Percentiles rank a stretch among this genome's conserved stretches.
These are phyloP conservation scores for Tylopilus cervinicoccineus DNA, from an alignment of 768 basidiomycete genomes.

Conservation along the genomic window DNA sequence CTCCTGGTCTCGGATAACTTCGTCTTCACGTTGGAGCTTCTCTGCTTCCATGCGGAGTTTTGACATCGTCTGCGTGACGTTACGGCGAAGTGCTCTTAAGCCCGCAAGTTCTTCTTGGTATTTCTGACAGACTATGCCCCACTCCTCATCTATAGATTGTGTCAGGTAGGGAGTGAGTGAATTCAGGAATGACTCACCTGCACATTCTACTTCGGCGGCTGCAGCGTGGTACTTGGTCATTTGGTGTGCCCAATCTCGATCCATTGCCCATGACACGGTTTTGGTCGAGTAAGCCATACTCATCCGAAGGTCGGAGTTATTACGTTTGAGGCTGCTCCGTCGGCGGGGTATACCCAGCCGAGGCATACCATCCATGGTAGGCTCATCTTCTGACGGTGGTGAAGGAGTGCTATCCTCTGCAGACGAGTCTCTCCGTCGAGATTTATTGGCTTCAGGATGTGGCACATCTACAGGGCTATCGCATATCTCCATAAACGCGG, in stretches of 20 bases:
- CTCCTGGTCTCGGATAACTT: conserved; percentile 40
- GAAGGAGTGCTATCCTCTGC: conserved; percentile 23
- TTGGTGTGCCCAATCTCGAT: conserved; percentile 55
- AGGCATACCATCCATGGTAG: conserved; percentile 25
- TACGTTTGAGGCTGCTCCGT: conserved; percentile 64
- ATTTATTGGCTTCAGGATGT: conserved; percentile 12
- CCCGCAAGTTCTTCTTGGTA: conserved; percentile 63
- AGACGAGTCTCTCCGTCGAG: conserved; percentile 12
- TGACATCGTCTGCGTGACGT: conserved; percentile 42
- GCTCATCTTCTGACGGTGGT: conserved; percentile 33
- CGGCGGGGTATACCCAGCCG: conserved; percentile 40
- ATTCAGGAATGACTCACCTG: conserved; percentile 27
- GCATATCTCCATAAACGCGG: conserved; percentile 29
- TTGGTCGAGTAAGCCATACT: conserved; percentile 53
- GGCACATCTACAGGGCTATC: conserved; percentile 29
- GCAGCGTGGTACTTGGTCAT: conserved; percentile 45
- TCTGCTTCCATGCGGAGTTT: conserved; percentile 38
- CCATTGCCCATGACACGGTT: conserved; percentile 74
- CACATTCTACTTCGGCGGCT: conserved; percentile 38
- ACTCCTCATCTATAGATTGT: conserved; percentile 46
- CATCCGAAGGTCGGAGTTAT: conserved; percentile 41
- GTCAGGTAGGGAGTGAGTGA: not conserved
- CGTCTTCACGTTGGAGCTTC: conserved; percentile 38
- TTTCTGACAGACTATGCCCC: conserved; percentile 51
- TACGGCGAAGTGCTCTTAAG: conserved; percentile 52